A percentile compares a stretch with the other conserved stretches of the same genome.
Conservation (phyloP, 2,329 filamentous ascomycete genomes). For the Colletotrichum lini region DNA sequence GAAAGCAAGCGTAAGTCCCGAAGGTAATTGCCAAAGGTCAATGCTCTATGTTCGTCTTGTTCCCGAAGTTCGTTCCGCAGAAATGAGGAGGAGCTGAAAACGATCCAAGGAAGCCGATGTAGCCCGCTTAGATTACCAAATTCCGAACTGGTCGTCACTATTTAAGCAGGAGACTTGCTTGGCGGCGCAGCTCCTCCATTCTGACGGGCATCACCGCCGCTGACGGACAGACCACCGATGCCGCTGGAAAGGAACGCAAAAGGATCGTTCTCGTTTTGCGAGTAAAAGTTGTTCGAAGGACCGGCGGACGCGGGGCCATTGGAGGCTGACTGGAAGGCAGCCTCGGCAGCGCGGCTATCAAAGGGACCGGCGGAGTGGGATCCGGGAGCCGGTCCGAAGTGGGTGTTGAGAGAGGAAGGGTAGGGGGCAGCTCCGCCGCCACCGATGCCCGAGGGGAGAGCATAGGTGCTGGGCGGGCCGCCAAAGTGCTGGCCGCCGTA, state of each 20-base stretch:
- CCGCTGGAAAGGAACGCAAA: constrained; percentile 85
- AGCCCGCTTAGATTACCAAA: constrained; percentile 44
- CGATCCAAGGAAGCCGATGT: constrained; percentile 48
- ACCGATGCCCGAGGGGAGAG: constrained; percentile 83
- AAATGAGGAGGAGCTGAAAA: constrained; percentile 46
- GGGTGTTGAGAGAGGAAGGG: constrained; percentile 83
- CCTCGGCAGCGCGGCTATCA: constrained; percentile 93
- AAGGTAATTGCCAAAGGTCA: constrained; percentile 61
- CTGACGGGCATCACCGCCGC: constrained; percentile 74
- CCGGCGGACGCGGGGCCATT: constrained; percentile 85
- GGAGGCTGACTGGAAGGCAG: constrained; percentile 90
- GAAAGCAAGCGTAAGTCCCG: constrained; percentile 59
- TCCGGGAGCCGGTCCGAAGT: constrained; percentile 82
- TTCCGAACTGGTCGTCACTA: constrained; percentile 28
- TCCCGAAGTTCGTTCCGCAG: constrained; percentile 55
- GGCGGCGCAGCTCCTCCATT: constrained; percentile 71
- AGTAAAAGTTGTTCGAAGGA: constrained; percentile 80
- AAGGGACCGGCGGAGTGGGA: constrained; percentile 90
- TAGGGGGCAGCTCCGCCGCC: constrained; percentile 85
- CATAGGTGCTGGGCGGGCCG: constrained; percentile 89
- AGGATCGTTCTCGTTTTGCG: constrained; percentile 77
- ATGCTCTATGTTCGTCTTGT: constrained; percentile 61
- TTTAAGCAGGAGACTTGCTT: constrained; percentile 73
- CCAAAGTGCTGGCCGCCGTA: constrained; percentile 83
- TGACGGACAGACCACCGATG: constrained; percentile 80